Evolutionary conservation across 208 protist species (phyloP).

Genomic region (Leishmania braziliensis): DNA sequence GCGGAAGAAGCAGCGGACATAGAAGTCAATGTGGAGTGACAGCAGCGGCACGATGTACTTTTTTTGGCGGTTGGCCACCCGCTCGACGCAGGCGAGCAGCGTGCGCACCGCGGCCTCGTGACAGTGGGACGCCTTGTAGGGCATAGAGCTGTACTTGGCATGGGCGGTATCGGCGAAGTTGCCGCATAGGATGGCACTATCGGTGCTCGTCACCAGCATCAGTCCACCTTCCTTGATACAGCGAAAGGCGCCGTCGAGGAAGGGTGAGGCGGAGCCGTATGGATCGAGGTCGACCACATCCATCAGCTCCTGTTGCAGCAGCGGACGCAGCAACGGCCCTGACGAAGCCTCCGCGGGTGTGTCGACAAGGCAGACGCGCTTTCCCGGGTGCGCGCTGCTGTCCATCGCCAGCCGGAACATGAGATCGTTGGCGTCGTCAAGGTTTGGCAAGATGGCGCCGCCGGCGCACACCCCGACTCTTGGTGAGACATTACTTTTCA

Average conservation of each 20-base stretch:
- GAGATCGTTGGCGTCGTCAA: conserved; percentile 92
- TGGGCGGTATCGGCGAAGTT: conserved; percentile 97
- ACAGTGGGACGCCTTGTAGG: conserved; percentile 89
- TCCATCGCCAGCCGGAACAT: conserved; percentile 89
- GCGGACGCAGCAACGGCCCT: conserved; percentile 11
- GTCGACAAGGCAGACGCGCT: conserved; percentile 46
- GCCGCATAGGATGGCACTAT: conserved; percentile 98
- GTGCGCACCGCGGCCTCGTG: conserved; percentile 98
- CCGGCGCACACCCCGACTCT: conserved; percentile 36
- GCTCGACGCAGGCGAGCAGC: conserved; percentile 94
- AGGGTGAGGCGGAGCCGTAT: conserved; percentile 97
- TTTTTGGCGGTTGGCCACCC: conserved; percentile 92
- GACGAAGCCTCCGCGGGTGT: background rate
- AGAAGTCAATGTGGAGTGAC: conserved; percentile 99
- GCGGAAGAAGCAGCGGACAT: conserved; percentile 98
- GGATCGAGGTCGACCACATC: conserved; percentile 99
- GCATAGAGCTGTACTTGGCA: conserved; percentile 97
- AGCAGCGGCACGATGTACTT: conserved; percentile 97
- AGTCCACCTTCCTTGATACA: conserved; percentile 96
- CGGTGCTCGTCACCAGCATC: conserved; percentile 98
- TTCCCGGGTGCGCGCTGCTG: conserved; percentile 40
- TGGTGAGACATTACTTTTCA: background rate
- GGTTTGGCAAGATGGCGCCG: conserved; percentile 89
- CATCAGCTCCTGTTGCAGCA: conserved; percentile 93
- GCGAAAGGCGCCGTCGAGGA: conserved; percentile 97